Percentiles rank a stretch among this genome's conserved stretches.
Conservation (phyloP, 805 yeast genomes). For the Starmerella powellii region DNA sequence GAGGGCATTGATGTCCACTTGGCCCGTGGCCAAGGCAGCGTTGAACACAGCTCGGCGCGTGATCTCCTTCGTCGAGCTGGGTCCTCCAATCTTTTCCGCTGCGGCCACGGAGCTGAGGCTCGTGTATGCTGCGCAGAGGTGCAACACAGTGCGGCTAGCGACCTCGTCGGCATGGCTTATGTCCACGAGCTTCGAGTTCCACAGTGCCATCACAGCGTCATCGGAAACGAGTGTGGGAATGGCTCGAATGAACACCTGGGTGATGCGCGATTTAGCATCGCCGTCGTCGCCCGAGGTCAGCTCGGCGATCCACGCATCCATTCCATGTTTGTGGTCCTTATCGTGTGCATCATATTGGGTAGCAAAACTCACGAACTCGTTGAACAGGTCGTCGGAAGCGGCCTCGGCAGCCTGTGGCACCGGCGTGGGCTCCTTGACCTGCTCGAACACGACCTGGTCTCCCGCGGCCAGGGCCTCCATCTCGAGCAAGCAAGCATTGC, state of each 20-base stretch:
- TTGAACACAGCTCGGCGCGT: constrained; percentile 26
- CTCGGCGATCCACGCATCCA: constrained; percentile 37
- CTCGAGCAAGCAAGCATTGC: constrained; percentile 43
- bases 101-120: constrained; percentile 8
- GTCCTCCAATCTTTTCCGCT: constrained; percentile 7
- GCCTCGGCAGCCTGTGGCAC: constrained; percentile 6
- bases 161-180: constrained; percentile 57
- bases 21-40: constrained; percentile 23
- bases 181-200: constrained; percentile 42
- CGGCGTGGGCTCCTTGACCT: constrained; percentile 9
- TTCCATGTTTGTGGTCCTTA: constrained; percentile 26
- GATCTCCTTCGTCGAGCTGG: constrained; percentile 2
- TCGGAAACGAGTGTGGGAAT: constrained; percentile 57
- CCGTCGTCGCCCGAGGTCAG: constrained; percentile 27
- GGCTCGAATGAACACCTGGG: constrained; percentile 62
- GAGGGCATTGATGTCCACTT: constrained; percentile 24
- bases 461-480: constrained; percentile 59
- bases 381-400: constrained; percentile 48
- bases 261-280: constrained; percentile 38
- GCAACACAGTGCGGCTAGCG: constrained; percentile 61
- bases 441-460: constrained; percentile 27
- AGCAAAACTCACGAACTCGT: constrained; percentile 44
- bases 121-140: constrained; percentile 38
- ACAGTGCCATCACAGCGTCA: constrained; percentile 41
- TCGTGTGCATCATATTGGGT: constrained; percentile 26